phyloP scores from a whole-genome alignment of 345 rosid genomes.

The Camelina hispida region DNA sequence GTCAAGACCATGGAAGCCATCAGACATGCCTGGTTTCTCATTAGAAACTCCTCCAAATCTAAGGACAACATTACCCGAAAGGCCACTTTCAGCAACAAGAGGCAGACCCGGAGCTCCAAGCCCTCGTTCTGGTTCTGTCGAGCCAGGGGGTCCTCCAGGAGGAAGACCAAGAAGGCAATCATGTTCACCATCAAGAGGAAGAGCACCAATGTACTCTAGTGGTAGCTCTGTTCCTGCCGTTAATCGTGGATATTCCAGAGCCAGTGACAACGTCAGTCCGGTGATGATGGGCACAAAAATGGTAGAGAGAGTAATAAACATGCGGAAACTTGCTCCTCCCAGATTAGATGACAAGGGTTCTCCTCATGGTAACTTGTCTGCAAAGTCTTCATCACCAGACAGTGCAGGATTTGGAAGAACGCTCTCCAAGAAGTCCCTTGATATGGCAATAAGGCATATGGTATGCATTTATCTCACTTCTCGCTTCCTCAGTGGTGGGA shows the following conservation, averaged over 20 bases:
- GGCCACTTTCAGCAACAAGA: conserved; percentile 92
- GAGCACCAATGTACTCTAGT: conserved; percentile 67
- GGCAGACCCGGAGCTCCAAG: conserved; percentile 97
- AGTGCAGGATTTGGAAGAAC: conserved; percentile 91
- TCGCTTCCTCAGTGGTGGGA: not conserved
- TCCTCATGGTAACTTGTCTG: conserved; percentile 73
- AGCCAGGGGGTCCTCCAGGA: conserved; percentile 64
- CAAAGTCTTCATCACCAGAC: conserved; percentile 89
- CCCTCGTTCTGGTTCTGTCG: conserved; percentile 85
- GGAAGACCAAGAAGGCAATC: conserved; percentile 83
- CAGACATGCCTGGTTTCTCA: conserved; percentile 99
- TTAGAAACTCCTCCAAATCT: conserved; percentile 96
- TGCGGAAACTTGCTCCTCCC: conserved; percentile 90
- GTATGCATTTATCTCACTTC: conserved; percentile 49
- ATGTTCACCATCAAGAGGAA: conserved; percentile 96
- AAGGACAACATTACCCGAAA: conserved; percentile 81
- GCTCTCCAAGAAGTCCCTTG: conserved; percentile 96
- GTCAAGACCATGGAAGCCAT: conserved; percentile 95
- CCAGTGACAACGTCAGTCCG: conserved; percentile 80
- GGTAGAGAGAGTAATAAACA: conserved; percentile 96
- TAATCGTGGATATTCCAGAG: conserved; percentile 67
- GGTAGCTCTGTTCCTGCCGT: conserved; percentile 94
- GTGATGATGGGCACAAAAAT: conserved; percentile 85
- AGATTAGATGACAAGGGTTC: conserved; percentile 74
- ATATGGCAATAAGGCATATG: conserved; percentile 99